Evolutionary conservation across 129 eudicot species (phyloP), one percentile per base, ranked within the genome.

Genomic region (Logfia minima): DNA sequence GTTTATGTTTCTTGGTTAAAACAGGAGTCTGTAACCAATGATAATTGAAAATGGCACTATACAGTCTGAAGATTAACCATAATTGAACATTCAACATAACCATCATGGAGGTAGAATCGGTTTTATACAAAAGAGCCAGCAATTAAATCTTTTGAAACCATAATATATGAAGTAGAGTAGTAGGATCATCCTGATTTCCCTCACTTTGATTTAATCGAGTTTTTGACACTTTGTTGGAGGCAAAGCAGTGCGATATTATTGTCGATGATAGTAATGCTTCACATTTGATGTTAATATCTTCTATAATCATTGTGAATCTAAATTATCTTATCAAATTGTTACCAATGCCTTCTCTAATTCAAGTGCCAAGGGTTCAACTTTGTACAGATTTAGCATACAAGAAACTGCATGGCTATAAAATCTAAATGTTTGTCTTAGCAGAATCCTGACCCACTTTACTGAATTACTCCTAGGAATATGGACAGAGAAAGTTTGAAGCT

Each of bases 391-490:
- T 66, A 16, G 24, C 6, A 23, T 18, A 62, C 28, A 74, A 39
- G 70, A 17, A 43, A 75, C 70, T 75, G 70, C 71, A 23, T 17
- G 29, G 28, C 10, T 61, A 63, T 61, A 21, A 26, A 74, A 39
- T 61, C 24, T 61, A 64, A 26, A 24, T 26, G 41, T 24, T 17
- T 41, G 35, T 6, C 59, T 69, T 69, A 69, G 21, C 29, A 41
- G 14, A 14, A 11, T 13, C 55, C 5, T 48, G 6, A 41, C 61
- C 45, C 24, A 13, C 23, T 11, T 48, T 14, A 11, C 55, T 6
- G 43, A 45, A 32, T 69, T 62, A 51, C 58, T n/a, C 56, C 52
- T 22, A 72, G 2, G 24, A 5, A 22, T 82, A 77, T 77, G 73
- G 37, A 66, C 67, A 70, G 31, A 43, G 31, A 52, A 74, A 37